phyloP scores from a whole-genome alignment of 331 rosid species.

The Telfairia occidentalis region DNA sequence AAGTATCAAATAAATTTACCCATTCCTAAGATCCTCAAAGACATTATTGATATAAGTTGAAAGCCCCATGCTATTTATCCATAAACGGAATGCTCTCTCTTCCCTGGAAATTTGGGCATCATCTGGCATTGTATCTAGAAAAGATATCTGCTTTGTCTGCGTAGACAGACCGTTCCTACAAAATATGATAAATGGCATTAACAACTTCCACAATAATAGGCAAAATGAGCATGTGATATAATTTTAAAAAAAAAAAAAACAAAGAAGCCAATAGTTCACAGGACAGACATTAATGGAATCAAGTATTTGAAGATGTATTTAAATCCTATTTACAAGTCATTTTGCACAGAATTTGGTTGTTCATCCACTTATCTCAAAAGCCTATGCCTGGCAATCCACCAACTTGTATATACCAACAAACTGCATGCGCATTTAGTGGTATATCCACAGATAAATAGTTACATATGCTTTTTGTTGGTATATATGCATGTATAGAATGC shows the following conservation, averaged over 20 bases:
- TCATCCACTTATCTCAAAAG: background rate
- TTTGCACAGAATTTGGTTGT: background rate
- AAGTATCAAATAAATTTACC: constrained; percentile 27
- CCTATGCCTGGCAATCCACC: background rate
- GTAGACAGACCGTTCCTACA: constrained; percentile 88
- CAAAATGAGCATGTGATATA: background rate
- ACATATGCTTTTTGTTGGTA: background rate
- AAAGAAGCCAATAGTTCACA: background rate
- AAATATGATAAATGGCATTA: constrained; percentile 6
- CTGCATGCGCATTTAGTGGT: background rate
- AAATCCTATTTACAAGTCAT: background rate
- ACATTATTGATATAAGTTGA: constrained; percentile 82
- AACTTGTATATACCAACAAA: background rate
- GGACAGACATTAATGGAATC: background rate
- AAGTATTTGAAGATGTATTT: background rate
- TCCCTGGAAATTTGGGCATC: constrained; percentile 82
- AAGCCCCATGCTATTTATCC: constrained; percentile 85
- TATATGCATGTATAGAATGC: background rate
- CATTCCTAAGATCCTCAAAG: constrained; percentile 90
- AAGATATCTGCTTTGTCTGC: constrained; percentile 63
- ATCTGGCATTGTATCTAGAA: constrained; percentile 68
- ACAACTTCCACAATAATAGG: constrained; percentile 7
- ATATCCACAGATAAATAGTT: background rate
- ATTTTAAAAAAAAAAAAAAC: background rate
- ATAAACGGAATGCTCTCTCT: constrained; percentile 90